A percentile compares a stretch with the other conserved stretches of the same genome.
These are phyloP conservation scores for Homolaphlyctis polyrhiza DNA, from an alignment of 371 early-diverging fungal species.

Conservation along the genomic window DNA sequence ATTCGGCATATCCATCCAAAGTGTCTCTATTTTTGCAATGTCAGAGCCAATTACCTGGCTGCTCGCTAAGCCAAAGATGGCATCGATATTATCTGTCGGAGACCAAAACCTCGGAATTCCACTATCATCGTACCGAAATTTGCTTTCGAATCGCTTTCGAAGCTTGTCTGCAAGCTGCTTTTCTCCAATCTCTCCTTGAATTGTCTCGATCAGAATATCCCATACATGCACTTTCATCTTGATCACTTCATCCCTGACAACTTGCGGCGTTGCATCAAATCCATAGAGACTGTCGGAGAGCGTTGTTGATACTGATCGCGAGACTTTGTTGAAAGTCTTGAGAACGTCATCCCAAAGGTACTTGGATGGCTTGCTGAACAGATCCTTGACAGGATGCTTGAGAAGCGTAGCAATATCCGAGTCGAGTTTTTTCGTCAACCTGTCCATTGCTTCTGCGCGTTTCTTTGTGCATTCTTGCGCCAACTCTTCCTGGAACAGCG, in stretches of 20 bases:
- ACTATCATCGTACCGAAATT: slow-evolving; percentile 87
- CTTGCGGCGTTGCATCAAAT: slow-evolving; percentile 53
- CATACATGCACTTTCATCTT: slow-evolving; percentile 64
- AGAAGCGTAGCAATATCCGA: slow-evolving; percentile 58
- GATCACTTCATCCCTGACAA: slow-evolving; percentile 38
- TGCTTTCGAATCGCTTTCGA: slow-evolving; percentile 67
- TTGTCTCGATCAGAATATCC: slow-evolving; percentile 63
- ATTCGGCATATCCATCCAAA: no score
- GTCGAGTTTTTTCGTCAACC: slow-evolving; percentile 63
- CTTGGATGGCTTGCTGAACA: slow-evolving; percentile 59
- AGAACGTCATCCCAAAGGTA: slow-evolving; percentile 61
- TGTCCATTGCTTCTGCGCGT: slow-evolving; percentile 72
- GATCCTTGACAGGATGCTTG: slow-evolving; percentile 63
- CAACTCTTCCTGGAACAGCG: slow-evolving; percentile 62
- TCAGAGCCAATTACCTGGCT: not conserved
- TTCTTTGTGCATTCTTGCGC: slow-evolving; percentile 59
- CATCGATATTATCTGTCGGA: slow-evolving; percentile 90
- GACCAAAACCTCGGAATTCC: slow-evolving; percentile 94
- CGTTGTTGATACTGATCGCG: slow-evolving; percentile 40
- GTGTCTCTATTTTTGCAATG: not conserved
- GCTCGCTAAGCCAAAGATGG: slow-evolving; percentile 63
- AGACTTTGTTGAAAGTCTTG: slow-evolving; percentile 46
- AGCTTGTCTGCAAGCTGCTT: slow-evolving; percentile 73
- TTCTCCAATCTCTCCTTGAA: slow-evolving; percentile 79
- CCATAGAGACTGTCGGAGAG: slow-evolving; percentile 39